Percentiles rank a stretch among this genome's conserved stretches.
phyloP scores from a whole-genome alignment of 2,329 filamentous ascomycete genomes.

The Huntiella moniliformis region DNA sequence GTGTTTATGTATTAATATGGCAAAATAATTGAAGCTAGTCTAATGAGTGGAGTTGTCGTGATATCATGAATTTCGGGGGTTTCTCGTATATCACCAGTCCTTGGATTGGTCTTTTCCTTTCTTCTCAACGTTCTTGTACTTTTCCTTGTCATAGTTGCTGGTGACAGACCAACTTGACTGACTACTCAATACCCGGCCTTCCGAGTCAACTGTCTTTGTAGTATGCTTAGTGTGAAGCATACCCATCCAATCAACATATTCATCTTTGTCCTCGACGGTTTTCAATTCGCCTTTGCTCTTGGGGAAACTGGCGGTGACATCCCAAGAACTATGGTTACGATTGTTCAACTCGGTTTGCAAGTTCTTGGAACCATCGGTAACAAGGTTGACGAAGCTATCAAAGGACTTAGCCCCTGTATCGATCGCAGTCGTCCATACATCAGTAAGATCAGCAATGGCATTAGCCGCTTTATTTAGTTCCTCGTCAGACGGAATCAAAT shows the following conservation, averaged over 20 bases:
- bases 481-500: slow-evolving; percentile 12
- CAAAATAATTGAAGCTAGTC: too few relatives aligned
- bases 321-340: too few relatives aligned
- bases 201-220: slow-evolving; percentile 22
- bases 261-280: slow-evolving; percentile 21
- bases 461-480: slow-evolving; percentile 16
- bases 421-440: slow-evolving; percentile 18
- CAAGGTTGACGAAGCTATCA: slow-evolving; percentile 22
- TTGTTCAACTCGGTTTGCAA: slow-evolving; percentile 6
- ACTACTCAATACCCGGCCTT: slow-evolving; percentile 24
- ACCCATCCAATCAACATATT: slow-evolving; percentile 26
- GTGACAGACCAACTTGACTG: slow-evolving; percentile 16
- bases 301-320: slow-evolving; percentile 4
- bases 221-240: slow-evolving; percentile 25
- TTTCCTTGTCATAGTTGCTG: slow-evolving; percentile 11
- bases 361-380: slow-evolving; percentile 14
- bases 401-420: slow-evolving; percentile 22
- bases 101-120: slow-evolving; percentile 1
- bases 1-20: not conserved
- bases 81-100: not conserved
- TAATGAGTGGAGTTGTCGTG: too few relatives aligned
- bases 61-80: too few relatives aligned
- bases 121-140: slow-evolving; percentile 8
- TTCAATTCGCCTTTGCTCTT: slow-evolving; percentile 1
- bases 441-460: slow-evolving; percentile 6